Evolutionary conservation across 2,329 filamentous ascomycete species (phyloP), one percentile per base, ranked within the genome.

Genomic region (Epichloe hybrida): DNA sequence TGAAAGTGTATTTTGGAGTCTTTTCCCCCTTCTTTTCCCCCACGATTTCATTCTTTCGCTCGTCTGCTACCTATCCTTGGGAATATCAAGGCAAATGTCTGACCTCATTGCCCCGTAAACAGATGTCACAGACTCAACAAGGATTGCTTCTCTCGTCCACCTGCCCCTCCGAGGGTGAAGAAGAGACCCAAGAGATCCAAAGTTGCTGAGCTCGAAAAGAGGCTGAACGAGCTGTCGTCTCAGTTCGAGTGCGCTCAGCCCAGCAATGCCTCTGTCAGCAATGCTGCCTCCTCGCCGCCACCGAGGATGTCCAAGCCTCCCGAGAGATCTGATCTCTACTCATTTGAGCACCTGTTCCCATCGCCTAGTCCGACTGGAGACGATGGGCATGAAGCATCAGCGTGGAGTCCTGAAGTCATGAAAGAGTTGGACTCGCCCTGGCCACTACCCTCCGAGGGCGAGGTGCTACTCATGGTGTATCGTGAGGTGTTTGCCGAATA

Each of bases 51-150:
- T 42, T 42, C 40, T 13, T 13, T 11, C 21, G 1, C n/a, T 38
- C 37, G 37, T 38, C 27, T 31, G 1, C 27, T 31, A 1, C 27
- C 27, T 31, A 31, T 3, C 3, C 27, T 11, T 31, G 27, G 27
- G 8, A 31, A 31, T 31, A 31, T 31, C 27, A 31, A 8, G 36
- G 15, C 36, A 38, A 20, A 15, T 9, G 13, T 37, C 47, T 49
- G 27, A 49, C 38, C 31, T 40, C 3, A 21, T 2, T 42, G 23
- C 40, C 27, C 17, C n/a, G 5, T 5, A 48, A 20, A 49, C 50
- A 76, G 73, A 59, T 76, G 73, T 52, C 63, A 73, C 53, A 70
- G 73, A 12, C 65, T 76, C 4, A 61, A 64, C 50, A 76, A 76
- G 56, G 58, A 68, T 48, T 76, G 73, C 60, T 62, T 69, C 40